Evolutionary conservation across 345 rosid genomes (phyloP), one percentile per base, ranked within the genome.

Genomic region (Euclidium syriacum): DNA sequence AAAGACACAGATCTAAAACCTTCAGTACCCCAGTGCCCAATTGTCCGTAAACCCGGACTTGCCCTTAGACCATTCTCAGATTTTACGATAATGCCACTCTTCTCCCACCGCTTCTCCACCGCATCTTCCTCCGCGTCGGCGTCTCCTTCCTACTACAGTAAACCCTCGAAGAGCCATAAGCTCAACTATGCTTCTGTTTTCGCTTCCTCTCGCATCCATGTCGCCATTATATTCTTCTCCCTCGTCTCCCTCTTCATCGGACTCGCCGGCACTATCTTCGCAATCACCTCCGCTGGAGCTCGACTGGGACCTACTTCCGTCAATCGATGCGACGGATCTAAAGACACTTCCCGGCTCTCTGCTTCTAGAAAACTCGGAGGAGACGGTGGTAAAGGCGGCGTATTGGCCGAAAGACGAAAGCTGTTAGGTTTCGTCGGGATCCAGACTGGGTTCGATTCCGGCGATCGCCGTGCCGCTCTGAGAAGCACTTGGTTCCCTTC

Each of bases 401-500:
- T 63, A 0, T 22, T 78, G 40, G 16, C 44, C 27, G 92, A 83
- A 58, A 79, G 89, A 55, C 87, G 70, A 9, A 85, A 83, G 81
- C 74, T 81, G 56, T 74, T 89, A 29, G 96, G 95, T 11, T 77
- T 89, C 11, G 91, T 89, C 7, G 96, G 96, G 71, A 84, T 84
- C 58, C 89, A 82, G 53, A 89, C 95, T 32, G 82, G 89, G 23
- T 89, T 84, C 49, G 81, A 76, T 1, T 86, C 87, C 0, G 62
- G 9, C 36, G 76, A 75, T 69, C 91, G 89, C 26, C 76, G 95
- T 14, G 68, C 70, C 7, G 66, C 92, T 36, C 65, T 86, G 42
- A 71, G 96, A 61, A 71, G 64, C 23, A 86, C 91, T 27, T 89
- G 95, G 95, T 81, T 89, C 56, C 87, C 96, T 56, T 80, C 89